Percentiles rank a stretch among this genome's conserved stretches.
Evolutionary conservation across 2,329 filamentous ascomycete genomes (phyloP).

Genomic region (Tolypocladium pustulatum): DNA sequence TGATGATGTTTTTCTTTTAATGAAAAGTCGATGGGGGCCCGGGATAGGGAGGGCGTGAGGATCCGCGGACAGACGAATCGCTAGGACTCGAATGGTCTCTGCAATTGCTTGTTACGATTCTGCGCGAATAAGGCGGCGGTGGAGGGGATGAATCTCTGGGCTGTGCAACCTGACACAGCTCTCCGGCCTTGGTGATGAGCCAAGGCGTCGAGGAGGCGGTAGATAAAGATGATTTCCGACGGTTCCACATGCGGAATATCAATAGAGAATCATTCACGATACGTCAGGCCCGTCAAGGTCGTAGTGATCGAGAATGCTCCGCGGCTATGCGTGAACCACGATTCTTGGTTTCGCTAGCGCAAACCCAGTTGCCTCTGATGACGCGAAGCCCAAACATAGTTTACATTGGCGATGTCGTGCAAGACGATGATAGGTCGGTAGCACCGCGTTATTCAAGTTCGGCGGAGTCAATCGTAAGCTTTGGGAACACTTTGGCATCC

Average conservation of each 20-base stretch:
- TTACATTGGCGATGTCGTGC: neutral
- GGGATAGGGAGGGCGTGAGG: neutral
- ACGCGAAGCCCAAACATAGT: neutral
- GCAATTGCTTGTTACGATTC: neutral
- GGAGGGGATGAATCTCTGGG: neutral
- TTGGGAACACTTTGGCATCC: too few species aligned
- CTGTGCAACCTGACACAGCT: neutral
- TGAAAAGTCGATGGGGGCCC: neutral
- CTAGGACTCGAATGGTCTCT: neutral
- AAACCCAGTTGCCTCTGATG: neutral
- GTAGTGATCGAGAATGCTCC: neutral
- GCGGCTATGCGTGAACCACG: neutral
- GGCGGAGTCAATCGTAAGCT: too few species aligned
- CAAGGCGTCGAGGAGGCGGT: neutral
- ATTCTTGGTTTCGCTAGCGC: neutral
- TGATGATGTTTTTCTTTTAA: neutral
- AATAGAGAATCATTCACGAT: neutral
- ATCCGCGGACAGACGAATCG: neutral
- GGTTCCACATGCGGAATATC: neutral
- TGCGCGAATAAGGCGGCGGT: neutral
- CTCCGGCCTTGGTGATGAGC: neutral
- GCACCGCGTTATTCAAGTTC: too few species aligned
- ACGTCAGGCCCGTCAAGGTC: neutral
- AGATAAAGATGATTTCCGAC: neutral
- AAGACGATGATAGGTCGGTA: neutral